These are phyloP conservation scores for Phytophthora agathidicida DNA, from an alignment of 352 stramenopile genomes.

Conservation along the genomic window DNA sequence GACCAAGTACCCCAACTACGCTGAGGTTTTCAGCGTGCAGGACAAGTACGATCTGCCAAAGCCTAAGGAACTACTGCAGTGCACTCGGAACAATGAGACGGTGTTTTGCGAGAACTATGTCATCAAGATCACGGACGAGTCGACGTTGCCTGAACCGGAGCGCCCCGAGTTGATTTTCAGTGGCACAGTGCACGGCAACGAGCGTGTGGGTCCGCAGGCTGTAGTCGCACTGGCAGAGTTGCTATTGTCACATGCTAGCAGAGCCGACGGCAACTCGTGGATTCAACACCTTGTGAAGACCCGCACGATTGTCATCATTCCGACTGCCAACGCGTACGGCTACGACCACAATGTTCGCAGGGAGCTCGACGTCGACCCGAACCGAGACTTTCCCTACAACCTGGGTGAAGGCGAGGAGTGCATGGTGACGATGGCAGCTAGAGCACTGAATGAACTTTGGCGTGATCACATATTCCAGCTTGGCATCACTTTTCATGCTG, in stretches of 20 bases:
- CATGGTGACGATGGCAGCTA: conserved; percentile 94
- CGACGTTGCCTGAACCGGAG: conserved; percentile 56
- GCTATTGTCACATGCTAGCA: conserved; percentile 61
- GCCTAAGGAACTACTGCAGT: conserved; percentile 54
- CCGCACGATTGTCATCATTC: conserved; percentile 76
- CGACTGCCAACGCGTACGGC: conserved; percentile 93
- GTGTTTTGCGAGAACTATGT: conserved; percentile 79
- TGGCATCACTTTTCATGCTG: conserved; percentile 96
- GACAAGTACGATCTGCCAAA: conserved; percentile 74
- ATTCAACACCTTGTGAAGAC: conserved; percentile 85
- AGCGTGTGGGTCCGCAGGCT: conserved; percentile 90
- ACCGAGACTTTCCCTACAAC: conserved; percentile 97
- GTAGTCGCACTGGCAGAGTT: conserved; percentile 77
- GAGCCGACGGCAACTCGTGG: conserved; percentile 54
- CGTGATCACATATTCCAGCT: conserved; percentile 96
- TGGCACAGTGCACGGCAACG: conserved; percentile 94
- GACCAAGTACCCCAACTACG: conserved; percentile 60
- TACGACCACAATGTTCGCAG: conserved; percentile 82
- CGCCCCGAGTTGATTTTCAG: conserved; percentile 95
- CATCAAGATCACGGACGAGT: conserved; percentile 85
- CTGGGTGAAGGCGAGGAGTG: conserved; percentile 61
- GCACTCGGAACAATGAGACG: conserved; percentile 42
- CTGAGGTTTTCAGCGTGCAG: conserved; percentile 85
- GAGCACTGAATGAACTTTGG: conserved; percentile 96
- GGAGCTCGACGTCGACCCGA: conserved; percentile 93